Conservation (phyloP, 768 basidiomycete genomes). For the Baorangia bicolor region DNA sequence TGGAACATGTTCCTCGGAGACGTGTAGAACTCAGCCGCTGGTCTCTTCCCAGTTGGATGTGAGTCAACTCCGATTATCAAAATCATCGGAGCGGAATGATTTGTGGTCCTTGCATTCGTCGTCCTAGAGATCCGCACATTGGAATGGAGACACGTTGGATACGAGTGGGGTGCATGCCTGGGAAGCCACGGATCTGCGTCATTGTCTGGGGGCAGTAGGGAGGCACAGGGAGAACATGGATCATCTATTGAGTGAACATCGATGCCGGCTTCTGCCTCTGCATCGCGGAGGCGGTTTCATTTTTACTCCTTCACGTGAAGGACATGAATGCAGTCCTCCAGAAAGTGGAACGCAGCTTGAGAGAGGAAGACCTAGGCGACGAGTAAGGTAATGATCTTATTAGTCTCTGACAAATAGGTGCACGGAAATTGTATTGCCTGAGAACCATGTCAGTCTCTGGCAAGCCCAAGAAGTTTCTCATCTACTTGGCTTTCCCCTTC, state of each 20-base stretch:
- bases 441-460: conserved; percentile 73
- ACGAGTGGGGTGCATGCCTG: conserved; percentile 83
- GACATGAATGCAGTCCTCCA: conserved; percentile 85
- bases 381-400: conserved; percentile 1
- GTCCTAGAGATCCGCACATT: conserved; percentile 72
- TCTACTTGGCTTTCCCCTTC: conserved; percentile 59
- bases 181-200: conserved; percentile 58
- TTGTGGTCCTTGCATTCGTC: conserved; percentile 77
- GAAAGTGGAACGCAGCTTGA: conserved; percentile 77
- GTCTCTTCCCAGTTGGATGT: conserved; percentile 79
- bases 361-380: conserved; percentile 77
- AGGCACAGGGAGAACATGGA: conserved; percentile 58
- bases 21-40: conserved; percentile 87
- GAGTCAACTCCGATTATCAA: conserved; percentile 73
- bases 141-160: conserved; percentile 76
- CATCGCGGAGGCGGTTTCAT: conserved; percentile 54
- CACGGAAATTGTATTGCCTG: conserved; percentile 57
- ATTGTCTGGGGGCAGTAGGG: conserved; percentile 43
- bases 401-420: not conserved
- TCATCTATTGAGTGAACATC: too few relatives aligned
- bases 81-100: conserved; percentile 74
- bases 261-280: too few relatives aligned
- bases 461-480: conserved; percentile 53
- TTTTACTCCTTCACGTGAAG: conserved; percentile 86
- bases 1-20: conserved; percentile 97